Base-by-base conservation (phyloP, 352 stramenopile species). In the Phytophthora syringae region DNA sequence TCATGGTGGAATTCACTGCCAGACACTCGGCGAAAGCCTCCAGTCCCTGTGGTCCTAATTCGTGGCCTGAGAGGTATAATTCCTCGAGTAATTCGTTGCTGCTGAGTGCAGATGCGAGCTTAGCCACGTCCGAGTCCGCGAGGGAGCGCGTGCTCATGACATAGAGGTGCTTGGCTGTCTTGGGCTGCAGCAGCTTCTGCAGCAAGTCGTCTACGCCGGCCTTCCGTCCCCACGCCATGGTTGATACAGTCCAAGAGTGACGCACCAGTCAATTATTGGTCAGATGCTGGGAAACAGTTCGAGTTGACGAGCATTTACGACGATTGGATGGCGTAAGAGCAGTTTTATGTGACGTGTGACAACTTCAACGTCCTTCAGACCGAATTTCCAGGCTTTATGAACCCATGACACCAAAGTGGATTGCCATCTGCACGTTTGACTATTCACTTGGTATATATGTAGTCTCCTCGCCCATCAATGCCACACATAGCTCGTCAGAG, bases 61-160 rank as follows among this genome's bases (percentile, higher is more conserved):
- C n/a, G 58, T 93, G 86, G 24, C 86, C 83, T 0, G 86, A 93
- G 52, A 93, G 50, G 52, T 92, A 95, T 25, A 95, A 76, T 58
- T 93, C 86, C 53, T 92, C 69, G 27, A 95, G 72, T 52, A 76
- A 64, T 39, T 76, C 74, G 73, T 90, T 90, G 52, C 25, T 63
- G 18, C 71, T 63, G 60, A 95, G 90, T 3, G 70, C 76, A 5
- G 60, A 53, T 3, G 83, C 84, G 34, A 95, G 73, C 18, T 70
- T 65, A 18, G 71, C 66, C 18, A 81, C 63, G 47, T 95, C 86
- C 9, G 60, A 44, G 32, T 90, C 79, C 9, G 69, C 76, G 47
- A 95, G 64, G 36, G 81, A 86, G 52, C 84, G 84, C 21, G 80
- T 89, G 67, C 78, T 84, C 36, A 95, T 79, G 37, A 95, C 81